These are phyloP conservation scores for Exophiala lecanii-corni DNA, from an alignment of 2,329 filamentous ascomycete species.

Conservation along the genomic window DNA sequence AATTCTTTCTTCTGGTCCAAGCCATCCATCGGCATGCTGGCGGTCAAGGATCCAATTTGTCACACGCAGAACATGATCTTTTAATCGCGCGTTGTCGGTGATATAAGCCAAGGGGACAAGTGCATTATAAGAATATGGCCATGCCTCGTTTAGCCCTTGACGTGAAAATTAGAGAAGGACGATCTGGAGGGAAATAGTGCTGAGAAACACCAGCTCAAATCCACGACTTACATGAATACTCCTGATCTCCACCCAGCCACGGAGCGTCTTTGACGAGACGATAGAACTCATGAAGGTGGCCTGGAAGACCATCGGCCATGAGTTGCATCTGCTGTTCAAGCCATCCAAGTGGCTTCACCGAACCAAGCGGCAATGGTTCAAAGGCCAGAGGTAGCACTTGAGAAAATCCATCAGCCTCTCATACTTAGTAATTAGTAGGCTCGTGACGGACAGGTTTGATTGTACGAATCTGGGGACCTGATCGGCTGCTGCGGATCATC, in stretches of 20 bases:
- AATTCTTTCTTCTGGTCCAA: constrained; percentile 48
- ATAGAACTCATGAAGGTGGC: constrained; percentile 54
- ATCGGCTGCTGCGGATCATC: constrained; percentile 12
- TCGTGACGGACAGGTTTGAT: constrained; percentile 18
- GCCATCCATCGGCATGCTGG: constrained; percentile 50
- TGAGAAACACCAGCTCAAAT: background rate
- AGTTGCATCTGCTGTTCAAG: constrained; percentile 47
- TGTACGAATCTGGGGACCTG: constrained; percentile 10
- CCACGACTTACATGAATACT: constrained; percentile 42
- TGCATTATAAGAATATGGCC: constrained; percentile 57
- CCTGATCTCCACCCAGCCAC: constrained; percentile 49
- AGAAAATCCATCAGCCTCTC: background rate
- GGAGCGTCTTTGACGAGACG: constrained; percentile 48
- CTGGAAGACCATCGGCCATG: constrained; percentile 49
- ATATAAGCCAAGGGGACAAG: constrained; percentile 53
- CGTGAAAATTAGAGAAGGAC: background rate
- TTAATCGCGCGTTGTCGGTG: constrained; percentile 47
- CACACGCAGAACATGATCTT: constrained; percentile 44
- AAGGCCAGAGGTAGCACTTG: constrained; percentile 35
- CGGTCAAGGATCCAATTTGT: constrained; percentile 49
- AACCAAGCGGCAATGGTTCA: constrained; percentile 45
- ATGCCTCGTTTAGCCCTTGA: constrained; percentile 47
- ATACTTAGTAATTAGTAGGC: too few species aligned
- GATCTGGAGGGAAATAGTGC: background rate
- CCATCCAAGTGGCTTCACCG: constrained; percentile 50